Conservation (phyloP, 129 eudicot genomes). For the Cynara cardunculus region DNA sequence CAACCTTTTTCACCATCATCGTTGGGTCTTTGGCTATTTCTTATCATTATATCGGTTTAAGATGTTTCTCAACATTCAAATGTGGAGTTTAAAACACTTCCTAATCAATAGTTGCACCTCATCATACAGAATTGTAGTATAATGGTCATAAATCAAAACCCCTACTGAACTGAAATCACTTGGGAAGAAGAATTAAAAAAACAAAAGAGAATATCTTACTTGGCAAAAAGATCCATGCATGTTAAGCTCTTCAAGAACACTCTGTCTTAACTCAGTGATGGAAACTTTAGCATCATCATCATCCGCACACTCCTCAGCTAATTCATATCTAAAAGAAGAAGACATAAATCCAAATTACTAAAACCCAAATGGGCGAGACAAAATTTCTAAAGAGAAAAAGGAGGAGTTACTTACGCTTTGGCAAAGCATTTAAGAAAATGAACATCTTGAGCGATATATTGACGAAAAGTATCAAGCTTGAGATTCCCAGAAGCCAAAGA, state of each 20-base stretch:
- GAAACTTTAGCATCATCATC: conserved; percentile 79
- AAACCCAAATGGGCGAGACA: background rate
- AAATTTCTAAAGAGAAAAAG: background rate
- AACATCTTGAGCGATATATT: conserved; percentile 81
- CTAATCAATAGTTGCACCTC: background rate
- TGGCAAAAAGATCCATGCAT: conserved; percentile 69
- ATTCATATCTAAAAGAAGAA: conserved; percentile 49
- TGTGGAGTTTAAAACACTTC: background rate
- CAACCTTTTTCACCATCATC: background rate
- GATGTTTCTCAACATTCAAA: background rate
- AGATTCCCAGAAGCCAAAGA: conserved; percentile 48
- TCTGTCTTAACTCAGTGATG: conserved; percentile 47
- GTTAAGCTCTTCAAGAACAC: conserved; percentile 67
- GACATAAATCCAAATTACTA: background rate
- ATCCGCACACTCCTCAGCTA: conserved; percentile 81
- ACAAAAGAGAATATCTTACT: conserved; percentile 28
- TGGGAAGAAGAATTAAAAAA: background rate
- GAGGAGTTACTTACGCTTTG: conserved; percentile 51
- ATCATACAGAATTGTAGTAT: too few species aligned
- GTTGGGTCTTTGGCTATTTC: background rate
- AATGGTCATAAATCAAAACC: background rate
- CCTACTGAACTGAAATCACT: background rate
- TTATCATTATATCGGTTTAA: background rate
- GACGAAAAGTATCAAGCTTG: conserved; percentile 52
- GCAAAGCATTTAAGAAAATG: conserved; percentile 75